Evolutionary conservation across 495 filamentous ascomycete species (phyloP).

Genomic region (Aspergillus haitiensis): DNA sequence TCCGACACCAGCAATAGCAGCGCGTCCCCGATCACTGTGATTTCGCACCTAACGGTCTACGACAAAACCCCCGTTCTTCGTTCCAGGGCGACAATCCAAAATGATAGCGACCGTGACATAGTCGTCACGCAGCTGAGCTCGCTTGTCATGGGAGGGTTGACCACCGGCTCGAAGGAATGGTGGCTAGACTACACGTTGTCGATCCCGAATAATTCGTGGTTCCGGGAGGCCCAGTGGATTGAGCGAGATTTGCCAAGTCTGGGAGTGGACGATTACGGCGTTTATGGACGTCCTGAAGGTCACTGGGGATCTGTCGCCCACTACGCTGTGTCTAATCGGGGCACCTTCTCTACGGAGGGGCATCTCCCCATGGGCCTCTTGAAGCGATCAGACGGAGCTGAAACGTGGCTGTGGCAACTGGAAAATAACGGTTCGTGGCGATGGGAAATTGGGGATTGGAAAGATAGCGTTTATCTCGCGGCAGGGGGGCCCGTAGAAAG

Average conservation of each 20-base stretch:
- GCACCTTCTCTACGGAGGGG: conserved; percentile 24
- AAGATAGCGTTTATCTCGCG: conserved; percentile 26
- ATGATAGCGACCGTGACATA: conserved; percentile 10
- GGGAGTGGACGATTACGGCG: conserved; percentile 26
- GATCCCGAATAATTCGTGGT: conserved; percentile 27
- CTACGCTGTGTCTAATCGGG: conserved; percentile 22
- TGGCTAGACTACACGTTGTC: conserved; percentile 23
- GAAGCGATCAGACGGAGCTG: conserved; percentile 10
- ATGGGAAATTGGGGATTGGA: conserved; percentile 31
- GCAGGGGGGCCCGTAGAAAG: conserved; percentile 21
- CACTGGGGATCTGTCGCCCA: conserved; percentile 16
- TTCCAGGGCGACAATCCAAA: conserved; percentile 17
- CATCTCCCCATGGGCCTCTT: conserved; percentile 26
- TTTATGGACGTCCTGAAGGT: conserved; percentile 19
- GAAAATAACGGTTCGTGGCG: conserved; percentile 32
- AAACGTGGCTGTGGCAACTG: conserved; percentile 33
- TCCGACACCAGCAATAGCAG: conserved; percentile 1
- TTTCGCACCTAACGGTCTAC: conserved; percentile 19
- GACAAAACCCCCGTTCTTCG: conserved; percentile 14
- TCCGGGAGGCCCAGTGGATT: conserved; percentile 31
- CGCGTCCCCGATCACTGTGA: conserved; percentile 12
- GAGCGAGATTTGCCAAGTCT: conserved; percentile 19
- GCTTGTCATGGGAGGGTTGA: conserved; percentile 23
- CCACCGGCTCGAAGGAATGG: conserved; percentile 20
- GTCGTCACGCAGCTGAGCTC: conserved; percentile 23